These are phyloP conservation scores for Lactarius quietus DNA, from an alignment of 768 basidiomycete species.

Conservation along the genomic window DNA sequence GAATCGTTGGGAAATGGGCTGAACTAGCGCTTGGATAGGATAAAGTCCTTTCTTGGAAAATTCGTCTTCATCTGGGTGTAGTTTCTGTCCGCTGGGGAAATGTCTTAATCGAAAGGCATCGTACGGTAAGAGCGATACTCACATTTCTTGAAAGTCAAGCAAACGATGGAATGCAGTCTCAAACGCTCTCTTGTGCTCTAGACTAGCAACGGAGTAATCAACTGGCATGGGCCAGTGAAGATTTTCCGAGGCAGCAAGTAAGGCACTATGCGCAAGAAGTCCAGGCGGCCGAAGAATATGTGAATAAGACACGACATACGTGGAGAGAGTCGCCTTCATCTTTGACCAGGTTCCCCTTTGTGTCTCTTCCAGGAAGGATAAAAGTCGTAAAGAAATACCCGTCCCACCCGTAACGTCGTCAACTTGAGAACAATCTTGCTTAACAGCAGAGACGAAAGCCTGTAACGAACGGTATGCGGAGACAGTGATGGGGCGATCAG, in stretches of 20 bases:
- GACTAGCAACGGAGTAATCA: slow-evolving; percentile 51
- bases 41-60: slow-evolving; percentile 58
- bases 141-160: slow-evolving; percentile 76
- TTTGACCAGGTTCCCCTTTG: slow-evolving; percentile 71
- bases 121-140: slow-evolving; percentile 32
- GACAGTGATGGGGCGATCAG: slow-evolving; percentile 40
- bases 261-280: slow-evolving; percentile 41
- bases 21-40: slow-evolving; percentile 78
- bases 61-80: slow-evolving; percentile 33
- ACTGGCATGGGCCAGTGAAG: slow-evolving; percentile 84
- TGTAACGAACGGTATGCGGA: slow-evolving; percentile 60
- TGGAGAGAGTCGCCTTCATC: slow-evolving; percentile 61
- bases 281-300: slow-evolving; percentile 7
- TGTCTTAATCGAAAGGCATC: slow-evolving; percentile 11
- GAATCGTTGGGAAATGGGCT: slow-evolving; percentile 82
- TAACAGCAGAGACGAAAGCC: slow-evolving; percentile 52
- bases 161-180: slow-evolving; percentile 76
- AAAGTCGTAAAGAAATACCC: slow-evolving; percentile 49
- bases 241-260: slow-evolving; percentile 63
- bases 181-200: slow-evolving; percentile 58
- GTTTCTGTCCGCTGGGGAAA: slow-evolving; percentile 47
- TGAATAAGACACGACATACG: slow-evolving; percentile 38
- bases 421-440: slow-evolving; percentile 41
- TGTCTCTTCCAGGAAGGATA: slow-evolving; percentile 58
- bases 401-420: slow-evolving; percentile 45